Evolutionary conservation across 2,329 filamentous ascomycete species (phyloP).

Genomic region (Diplodia seriata): DNA sequence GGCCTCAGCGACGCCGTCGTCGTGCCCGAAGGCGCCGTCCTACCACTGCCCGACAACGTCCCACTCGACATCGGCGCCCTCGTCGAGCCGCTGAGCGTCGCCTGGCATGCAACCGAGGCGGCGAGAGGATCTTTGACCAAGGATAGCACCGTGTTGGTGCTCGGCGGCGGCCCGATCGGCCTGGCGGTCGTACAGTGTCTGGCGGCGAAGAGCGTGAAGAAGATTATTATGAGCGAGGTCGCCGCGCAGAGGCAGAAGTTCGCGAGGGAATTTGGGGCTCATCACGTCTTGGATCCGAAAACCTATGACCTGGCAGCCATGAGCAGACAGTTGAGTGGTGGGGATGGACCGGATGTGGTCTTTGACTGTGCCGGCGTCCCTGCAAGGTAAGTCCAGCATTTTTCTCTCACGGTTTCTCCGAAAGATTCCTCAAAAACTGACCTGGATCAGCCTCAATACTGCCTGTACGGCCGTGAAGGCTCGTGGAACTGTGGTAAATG

Average conservation of each 20-base stretch:
- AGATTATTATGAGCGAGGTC: slow-evolving; percentile 66
- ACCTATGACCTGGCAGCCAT: slow-evolving; percentile 58
- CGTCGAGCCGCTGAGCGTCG: slow-evolving; percentile 68
- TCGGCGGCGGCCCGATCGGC: slow-evolving; percentile 70
- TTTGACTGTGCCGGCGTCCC: slow-evolving; percentile 69
- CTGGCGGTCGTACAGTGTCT: slow-evolving; percentile 67
- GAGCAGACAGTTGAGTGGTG: slow-evolving; percentile 56
- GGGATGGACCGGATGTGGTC: slow-evolving; percentile 62
- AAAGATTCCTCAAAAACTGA: not conserved
- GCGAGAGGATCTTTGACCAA: slow-evolving; percentile 29
- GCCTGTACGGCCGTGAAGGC: slow-evolving; percentile 58
- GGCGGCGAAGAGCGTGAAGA: slow-evolving; percentile 58
- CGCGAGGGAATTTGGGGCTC: slow-evolving; percentile 62
- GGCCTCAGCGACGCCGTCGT: slow-evolving; percentile 64
- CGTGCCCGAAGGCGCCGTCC: slow-evolving; percentile 57
- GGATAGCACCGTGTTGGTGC: slow-evolving; percentile 60
- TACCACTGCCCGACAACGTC: slow-evolving; percentile 60
- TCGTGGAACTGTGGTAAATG: slow-evolving; percentile 66
- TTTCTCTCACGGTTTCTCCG: not conserved
- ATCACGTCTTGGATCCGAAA: slow-evolving; percentile 60
- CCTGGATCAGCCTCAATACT: slow-evolving; percentile 39
- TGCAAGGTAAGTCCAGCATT: slow-evolving; percentile 42
- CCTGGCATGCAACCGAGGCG: slow-evolving; percentile 62
- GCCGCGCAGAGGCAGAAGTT: slow-evolving; percentile 59
- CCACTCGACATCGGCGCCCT: slow-evolving; percentile 63